Percentiles rank a stretch among this genome's conserved stretches.
These are phyloP conservation scores for Wakefieldia striispora DNA, from an alignment of 768 basidiomycete genomes.

Conservation along the genomic window DNA sequence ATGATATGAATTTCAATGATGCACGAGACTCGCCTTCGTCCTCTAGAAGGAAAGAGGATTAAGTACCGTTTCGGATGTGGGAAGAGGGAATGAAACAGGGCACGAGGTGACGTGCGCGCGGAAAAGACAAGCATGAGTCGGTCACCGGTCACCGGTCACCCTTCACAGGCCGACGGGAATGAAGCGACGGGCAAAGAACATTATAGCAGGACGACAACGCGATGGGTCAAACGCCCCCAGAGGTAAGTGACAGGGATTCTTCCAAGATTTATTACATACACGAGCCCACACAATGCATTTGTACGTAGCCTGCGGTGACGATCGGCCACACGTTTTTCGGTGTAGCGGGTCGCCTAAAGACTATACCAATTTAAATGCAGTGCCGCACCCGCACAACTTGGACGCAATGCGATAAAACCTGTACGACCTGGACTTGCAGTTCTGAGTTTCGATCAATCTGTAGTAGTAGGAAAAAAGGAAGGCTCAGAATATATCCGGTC, in stretches of 20 bases:
- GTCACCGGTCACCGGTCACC: too few species aligned
- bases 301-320: conserved; percentile 29
- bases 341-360: conserved; percentile 19
- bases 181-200: conserved; percentile 9
- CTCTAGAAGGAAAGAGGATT: conserved; percentile 7
- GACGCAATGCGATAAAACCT: too few species aligned
- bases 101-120: conserved; percentile 9
- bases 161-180: conserved; percentile 18
- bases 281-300: conserved; percentile 6
- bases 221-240: conserved; percentile 5
- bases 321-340: conserved; percentile 19
- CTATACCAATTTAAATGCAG: conserved; percentile 12
- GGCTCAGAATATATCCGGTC: conserved; percentile 10
- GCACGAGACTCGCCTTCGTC: conserved; percentile 1
- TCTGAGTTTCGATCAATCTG: neutral
- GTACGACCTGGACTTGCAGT: neutral
- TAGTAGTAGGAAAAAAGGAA: neutral
- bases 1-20: conserved; percentile 14
- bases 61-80: conserved; percentile 5
- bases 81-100: conserved; percentile 19
- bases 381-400: conserved; percentile 7
- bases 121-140: conserved; percentile 4
- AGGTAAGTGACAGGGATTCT: neutral
- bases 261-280: conserved; percentile 22
- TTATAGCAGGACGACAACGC: neutral